These are phyloP conservation scores for Spathaspora boniae DNA, from an alignment of 805 yeast genomes.

Conservation along the genomic window DNA sequence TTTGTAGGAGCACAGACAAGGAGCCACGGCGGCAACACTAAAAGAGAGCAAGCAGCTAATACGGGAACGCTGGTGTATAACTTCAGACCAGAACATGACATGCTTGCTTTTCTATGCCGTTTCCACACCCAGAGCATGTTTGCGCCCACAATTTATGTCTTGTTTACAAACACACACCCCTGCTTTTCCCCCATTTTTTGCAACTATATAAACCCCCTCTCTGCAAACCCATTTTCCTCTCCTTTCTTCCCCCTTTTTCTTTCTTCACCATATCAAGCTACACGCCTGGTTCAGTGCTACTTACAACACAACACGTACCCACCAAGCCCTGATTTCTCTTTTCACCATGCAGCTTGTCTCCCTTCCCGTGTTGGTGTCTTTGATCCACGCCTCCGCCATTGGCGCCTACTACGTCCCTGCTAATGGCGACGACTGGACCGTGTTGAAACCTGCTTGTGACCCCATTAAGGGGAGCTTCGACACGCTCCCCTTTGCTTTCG, in stretches of 20 bases:
- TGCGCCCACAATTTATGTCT: background rate
- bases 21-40: too few relatives aligned
- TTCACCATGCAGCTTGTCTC: background rate
- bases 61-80: too few relatives aligned
- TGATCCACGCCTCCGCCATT: conserved; percentile 3
- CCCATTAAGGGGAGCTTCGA: conserved; percentile 16
- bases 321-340: background rate
- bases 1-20: too few relatives aligned
- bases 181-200: conserved; percentile 1
- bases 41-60: too few relatives aligned
- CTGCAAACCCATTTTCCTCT: background rate
- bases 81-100: too few relatives aligned
- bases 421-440: conserved; percentile 35
- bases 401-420: conserved; percentile 21
- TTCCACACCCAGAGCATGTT: too few relatives aligned
- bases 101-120: too few relatives aligned
- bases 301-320: background rate
- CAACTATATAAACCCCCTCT: conserved; percentile 3
- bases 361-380: background rate
- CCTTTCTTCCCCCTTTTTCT: background rate
- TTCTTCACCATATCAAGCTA: background rate
- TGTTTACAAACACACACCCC: conserved; percentile 1
- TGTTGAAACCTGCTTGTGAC: conserved; percentile 20
- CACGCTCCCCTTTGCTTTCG: conserved; percentile 33
- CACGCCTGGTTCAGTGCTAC: background rate